Evolutionary conservation across 805 yeast genomes (phyloP).

Genomic region (Candida nonsorbophila): DNA sequence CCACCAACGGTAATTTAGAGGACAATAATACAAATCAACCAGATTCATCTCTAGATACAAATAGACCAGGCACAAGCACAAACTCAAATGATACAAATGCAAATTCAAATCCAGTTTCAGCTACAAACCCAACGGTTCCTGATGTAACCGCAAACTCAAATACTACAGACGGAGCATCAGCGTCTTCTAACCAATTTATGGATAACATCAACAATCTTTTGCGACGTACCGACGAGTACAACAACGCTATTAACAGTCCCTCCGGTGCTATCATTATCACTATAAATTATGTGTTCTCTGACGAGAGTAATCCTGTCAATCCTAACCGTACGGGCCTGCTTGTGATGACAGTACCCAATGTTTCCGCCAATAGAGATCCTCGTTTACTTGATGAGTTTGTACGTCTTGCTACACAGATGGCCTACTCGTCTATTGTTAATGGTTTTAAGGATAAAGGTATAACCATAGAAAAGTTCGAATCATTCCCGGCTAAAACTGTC

Average conservation of each 20-base stretch:
- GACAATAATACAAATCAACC: too few species aligned
- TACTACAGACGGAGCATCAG: too few species aligned
- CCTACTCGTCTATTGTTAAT: conserved; percentile 56
- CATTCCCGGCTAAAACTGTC: conserved; percentile 31
- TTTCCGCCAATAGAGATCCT: conserved; percentile 54
- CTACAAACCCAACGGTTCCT: too few species aligned
- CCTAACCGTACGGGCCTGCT: conserved; percentile 52
- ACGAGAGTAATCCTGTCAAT: conserved; percentile 29
- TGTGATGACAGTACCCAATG: conserved; percentile 63
- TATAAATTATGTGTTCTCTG: conserved; percentile 40
- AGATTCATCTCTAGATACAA: too few species aligned
- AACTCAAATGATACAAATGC: too few species aligned
- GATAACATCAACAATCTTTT: too few species aligned
- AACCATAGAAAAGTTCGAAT: conserved; percentile 46
- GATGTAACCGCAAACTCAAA: too few species aligned
- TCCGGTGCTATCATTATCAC: conserved; percentile 36
- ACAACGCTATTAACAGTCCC: background rate
- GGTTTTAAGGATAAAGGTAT: conserved; percentile 49
- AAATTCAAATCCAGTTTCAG: too few species aligned
- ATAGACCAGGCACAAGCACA: too few species aligned
- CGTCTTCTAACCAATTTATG: too few species aligned
- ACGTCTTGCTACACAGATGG: conserved; percentile 64
- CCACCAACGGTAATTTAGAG: too few species aligned
- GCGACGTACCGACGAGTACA: too few species aligned
- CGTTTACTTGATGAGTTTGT: conserved; percentile 55